Evolutionary conservation across 495 filamentous ascomycete genomes (phyloP).

Genomic region (Polyplosphaeria fusca): DNA sequence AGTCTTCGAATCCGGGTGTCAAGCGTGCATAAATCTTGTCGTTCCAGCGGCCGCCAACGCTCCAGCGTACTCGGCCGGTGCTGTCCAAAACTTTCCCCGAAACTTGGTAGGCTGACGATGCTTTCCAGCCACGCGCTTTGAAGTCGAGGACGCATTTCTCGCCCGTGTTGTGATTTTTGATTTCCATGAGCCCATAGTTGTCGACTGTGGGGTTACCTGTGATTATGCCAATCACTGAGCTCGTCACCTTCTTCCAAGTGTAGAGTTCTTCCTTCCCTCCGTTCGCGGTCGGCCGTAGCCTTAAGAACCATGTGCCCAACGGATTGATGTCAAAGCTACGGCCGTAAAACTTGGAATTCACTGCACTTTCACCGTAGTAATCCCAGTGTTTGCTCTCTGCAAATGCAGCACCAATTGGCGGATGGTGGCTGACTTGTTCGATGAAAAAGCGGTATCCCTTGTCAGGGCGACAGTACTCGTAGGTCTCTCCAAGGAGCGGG

Average conservation of each 20-base stretch:
- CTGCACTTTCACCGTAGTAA: slow-evolving; percentile 95
- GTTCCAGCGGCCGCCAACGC: slow-evolving; percentile 92
- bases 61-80: slow-evolving; percentile 73
- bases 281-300: slow-evolving; percentile 65
- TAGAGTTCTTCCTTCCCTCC: slow-evolving; percentile 80
- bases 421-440: slow-evolving; percentile 98
- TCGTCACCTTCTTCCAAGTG: slow-evolving; percentile 98
- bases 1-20: slow-evolving; percentile 83
- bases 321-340: slow-evolving; percentile 97
- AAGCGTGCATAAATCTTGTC: slow-evolving; percentile 93
- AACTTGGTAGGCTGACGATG: slow-evolving; percentile 81
- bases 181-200: slow-evolving; percentile 95
- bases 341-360: slow-evolving; percentile 96
- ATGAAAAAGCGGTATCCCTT: slow-evolving; percentile 98
- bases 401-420: slow-evolving; percentile 89
- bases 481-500: slow-evolving; percentile 91
- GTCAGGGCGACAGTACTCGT: slow-evolving; percentile 91
- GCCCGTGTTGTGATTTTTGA: slow-evolving; percentile 94
- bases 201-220: slow-evolving; percentile 96
- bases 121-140: slow-evolving; percentile 93
- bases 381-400: slow-evolving; percentile 93
- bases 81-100: slow-evolving; percentile 76
- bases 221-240: slow-evolving; percentile 96
- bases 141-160: slow-evolving; percentile 90
- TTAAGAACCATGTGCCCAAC: slow-evolving; percentile 94